These are phyloP conservation scores for Trichoderma endophyticum DNA, from an alignment of 2,329 filamentous ascomycete species.

Conservation along the genomic window DNA sequence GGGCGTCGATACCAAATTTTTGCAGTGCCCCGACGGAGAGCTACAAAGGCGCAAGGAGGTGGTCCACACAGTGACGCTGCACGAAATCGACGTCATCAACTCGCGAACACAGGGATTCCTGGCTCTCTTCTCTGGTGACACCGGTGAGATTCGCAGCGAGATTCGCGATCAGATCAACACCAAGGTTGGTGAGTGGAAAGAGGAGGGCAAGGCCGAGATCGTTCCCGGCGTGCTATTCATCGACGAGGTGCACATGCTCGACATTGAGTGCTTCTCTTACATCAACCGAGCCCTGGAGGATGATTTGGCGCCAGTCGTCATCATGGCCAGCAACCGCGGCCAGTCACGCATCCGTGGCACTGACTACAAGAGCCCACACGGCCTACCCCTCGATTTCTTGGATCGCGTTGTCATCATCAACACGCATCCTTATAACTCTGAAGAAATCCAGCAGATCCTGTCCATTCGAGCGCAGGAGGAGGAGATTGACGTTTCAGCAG, in stretches of 20 bases:
- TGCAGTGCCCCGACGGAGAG: slow-evolving; percentile 96
- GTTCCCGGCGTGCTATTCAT: slow-evolving; percentile 97
- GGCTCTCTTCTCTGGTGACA: slow-evolving; percentile 95
- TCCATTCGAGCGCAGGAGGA: slow-evolving; percentile 92
- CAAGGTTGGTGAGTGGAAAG: slow-evolving; percentile 98
- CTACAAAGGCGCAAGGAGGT: slow-evolving; percentile 96
- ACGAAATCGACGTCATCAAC: slow-evolving; percentile 99
- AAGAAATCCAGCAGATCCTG: slow-evolving; percentile 90
- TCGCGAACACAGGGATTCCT: slow-evolving; percentile 97
- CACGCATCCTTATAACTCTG: slow-evolving; percentile 76
- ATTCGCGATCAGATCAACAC: slow-evolving; percentile 99
- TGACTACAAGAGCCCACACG: slow-evolving; percentile 88
- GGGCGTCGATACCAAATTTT: slow-evolving; percentile 96
- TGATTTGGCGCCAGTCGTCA: slow-evolving; percentile 92
- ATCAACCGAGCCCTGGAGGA: slow-evolving; percentile 96
- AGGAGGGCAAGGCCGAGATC: slow-evolving; percentile 98
- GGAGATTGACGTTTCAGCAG: slow-evolving; percentile 85
- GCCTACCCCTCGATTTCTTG: slow-evolving; percentile 90
- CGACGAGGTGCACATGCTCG: slow-evolving; percentile 99
- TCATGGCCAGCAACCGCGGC: slow-evolving; percentile 98
- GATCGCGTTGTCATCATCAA: slow-evolving; percentile 96
- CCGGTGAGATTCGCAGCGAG: slow-evolving; percentile 94
- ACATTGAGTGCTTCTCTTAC: slow-evolving; percentile 98
- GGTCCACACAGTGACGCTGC: slow-evolving; percentile 91
- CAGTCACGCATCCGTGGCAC: slow-evolving; percentile 90